A percentile compares a stretch with the other conserved stretches of the same genome.
phyloP scores from a whole-genome alignment of 371 early-diverging fungal genomes.

The Actinomortierella ambigua region DNA sequence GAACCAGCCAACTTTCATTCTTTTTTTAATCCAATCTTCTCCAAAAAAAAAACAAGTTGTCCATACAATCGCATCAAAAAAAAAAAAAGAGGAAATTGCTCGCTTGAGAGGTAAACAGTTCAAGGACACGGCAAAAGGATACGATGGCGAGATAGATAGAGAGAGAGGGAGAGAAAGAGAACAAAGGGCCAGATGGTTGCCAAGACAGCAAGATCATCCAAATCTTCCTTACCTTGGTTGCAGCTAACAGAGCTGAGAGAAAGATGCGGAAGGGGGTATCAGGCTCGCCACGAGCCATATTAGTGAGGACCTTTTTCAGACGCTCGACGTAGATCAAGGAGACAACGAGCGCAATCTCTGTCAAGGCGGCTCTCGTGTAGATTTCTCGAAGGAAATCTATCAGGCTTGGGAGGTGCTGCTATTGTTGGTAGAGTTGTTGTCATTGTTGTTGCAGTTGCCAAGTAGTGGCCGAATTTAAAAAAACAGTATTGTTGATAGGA shows the following conservation, averaged over 20 bases:
- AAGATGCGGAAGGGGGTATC: slow-evolving; percentile 83
- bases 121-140: too few relatives aligned
- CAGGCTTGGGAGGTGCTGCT: slow-evolving; percentile 6
- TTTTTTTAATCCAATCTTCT: background rate
- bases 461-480: too few relatives aligned
- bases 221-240: slow-evolving; percentile 54
- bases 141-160: too few relatives aligned
- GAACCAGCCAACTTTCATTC: background rate
- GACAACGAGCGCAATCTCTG: slow-evolving; percentile 55
- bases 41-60: too few relatives aligned
- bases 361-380: slow-evolving; percentile 33
- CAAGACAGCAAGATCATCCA: background rate
- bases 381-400: slow-evolving; percentile 28
- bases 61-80: too few relatives aligned
- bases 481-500: background rate
- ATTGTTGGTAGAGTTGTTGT: slow-evolving; percentile 8
- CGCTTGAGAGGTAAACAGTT: too few relatives aligned
- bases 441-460: slow-evolving; percentile 1
- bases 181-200: too few relatives aligned
- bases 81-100: slow-evolving; percentile 3
- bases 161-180: too few relatives aligned
- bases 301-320: slow-evolving; percentile 66
- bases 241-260: slow-evolving; percentile 71
- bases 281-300: slow-evolving; percentile 68
- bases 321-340: slow-evolving; percentile 77